A percentile compares a stretch with the other conserved stretches of the same genome.
Conservation (phyloP, 306 rosid species). For the Elaeagnus macrophylla region DNA sequence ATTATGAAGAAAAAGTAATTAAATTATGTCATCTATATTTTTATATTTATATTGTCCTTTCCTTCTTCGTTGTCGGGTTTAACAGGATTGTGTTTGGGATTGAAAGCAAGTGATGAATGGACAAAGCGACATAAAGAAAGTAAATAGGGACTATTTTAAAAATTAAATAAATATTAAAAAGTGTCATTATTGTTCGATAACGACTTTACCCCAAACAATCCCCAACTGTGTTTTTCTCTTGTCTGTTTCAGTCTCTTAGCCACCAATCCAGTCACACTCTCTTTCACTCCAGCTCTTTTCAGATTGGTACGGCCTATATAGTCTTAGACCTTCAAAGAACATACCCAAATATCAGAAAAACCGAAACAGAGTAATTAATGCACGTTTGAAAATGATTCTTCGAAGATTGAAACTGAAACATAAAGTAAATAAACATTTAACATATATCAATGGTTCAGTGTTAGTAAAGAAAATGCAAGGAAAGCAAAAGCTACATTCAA, state of each 20-base stretch:
- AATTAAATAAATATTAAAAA: constrained; percentile 1
- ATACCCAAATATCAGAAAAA: not conserved
- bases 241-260: constrained; percentile 3
- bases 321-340: not conserved
- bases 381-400: not conserved
- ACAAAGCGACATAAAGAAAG: constrained; percentile 25
- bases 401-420: not conserved
- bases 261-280: constrained; percentile 5
- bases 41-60: not conserved
- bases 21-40: too few relatives aligned
- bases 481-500: not conserved
- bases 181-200: constrained; percentile 53
- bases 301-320: not conserved
- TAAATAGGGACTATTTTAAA: not conserved
- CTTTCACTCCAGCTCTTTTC: constrained; percentile 6
- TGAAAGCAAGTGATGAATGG: constrained; percentile 26
- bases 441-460: not conserved
- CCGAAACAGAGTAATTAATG: not conserved
- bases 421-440: not conserved
- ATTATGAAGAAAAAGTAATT: not conserved
- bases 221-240: constrained; percentile 20
- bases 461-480: not conserved
- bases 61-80: too few relatives aligned
- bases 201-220: constrained; percentile 56
- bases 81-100: constrained; percentile 16